Evolutionary conservation across 257 asterid species (phyloP).

Genomic region (Dorcoceras hygrometricum): DNA sequence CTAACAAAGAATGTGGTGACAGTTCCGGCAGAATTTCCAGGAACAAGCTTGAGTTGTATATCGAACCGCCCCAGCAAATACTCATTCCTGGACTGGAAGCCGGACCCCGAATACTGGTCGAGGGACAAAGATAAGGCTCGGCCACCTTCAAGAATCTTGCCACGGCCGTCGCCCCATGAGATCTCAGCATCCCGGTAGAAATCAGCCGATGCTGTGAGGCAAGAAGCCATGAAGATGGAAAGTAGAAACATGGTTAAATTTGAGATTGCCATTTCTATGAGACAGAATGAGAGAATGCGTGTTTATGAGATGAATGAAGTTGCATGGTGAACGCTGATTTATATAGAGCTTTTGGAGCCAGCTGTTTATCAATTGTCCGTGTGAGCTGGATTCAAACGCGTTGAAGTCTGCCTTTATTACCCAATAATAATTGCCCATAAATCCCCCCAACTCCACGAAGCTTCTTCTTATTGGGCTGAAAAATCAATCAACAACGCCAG

Average conservation of each 20-base stretch:
- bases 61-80: constrained; percentile 30
- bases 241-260: constrained; percentile 5
- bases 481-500: no score
- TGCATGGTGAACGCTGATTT: not conserved
- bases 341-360: constrained; percentile 2
- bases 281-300: not conserved
- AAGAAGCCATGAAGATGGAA: not conserved
- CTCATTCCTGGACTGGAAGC: constrained; percentile 27
- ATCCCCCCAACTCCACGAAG: not conserved
- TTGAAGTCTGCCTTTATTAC: not conserved
- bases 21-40: constrained; percentile 47
- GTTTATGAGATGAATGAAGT: not conserved
- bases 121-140: constrained; percentile 26
- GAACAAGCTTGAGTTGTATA: constrained; percentile 28
- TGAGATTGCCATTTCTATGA: not conserved
- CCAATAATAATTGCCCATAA: not conserved
- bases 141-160: constrained; percentile 35
- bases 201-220: constrained; percentile 20
- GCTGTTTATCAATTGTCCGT: not conserved
- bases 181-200: constrained; percentile 35
- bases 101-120: constrained; percentile 28
- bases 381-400: not conserved
- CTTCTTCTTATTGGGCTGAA: not conserved
- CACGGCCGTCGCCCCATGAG: constrained; percentile 41
- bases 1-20: constrained; percentile 41